phyloP scores from a whole-genome alignment of 306 rosid species.

The Cucumis cinereus region DNA sequence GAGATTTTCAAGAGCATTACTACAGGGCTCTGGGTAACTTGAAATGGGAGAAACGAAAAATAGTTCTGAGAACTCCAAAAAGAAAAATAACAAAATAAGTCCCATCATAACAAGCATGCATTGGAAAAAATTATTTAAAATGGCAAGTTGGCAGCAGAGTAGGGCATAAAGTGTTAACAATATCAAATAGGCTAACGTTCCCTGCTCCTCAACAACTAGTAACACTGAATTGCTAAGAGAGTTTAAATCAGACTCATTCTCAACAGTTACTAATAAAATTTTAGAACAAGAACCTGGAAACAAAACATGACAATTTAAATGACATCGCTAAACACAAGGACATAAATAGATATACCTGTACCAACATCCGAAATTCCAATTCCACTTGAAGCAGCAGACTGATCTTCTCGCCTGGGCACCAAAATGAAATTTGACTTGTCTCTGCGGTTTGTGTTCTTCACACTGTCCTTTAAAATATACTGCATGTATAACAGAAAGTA shows the following conservation, averaged over 20 bases:
- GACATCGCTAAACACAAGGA: not conserved
- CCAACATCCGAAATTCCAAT: conserved; percentile 41
- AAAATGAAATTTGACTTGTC: conserved; percentile 50
- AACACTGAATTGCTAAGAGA: not conserved
- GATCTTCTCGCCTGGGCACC: conserved; percentile 54
- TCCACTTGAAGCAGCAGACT: conserved; percentile 33
- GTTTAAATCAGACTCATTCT: not conserved
- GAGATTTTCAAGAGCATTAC: not conserved
- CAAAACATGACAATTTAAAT: not conserved
- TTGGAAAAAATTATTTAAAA: not conserved
- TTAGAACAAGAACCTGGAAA: not conserved
- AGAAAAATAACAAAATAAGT: too few relatives aligned
- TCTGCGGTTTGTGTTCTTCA: conserved; percentile 38
- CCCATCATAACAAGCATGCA: not conserved
- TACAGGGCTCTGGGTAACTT: not conserved
- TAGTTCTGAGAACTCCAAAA: not conserved
- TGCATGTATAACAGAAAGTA: conserved; percentile 28
- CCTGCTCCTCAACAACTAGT: not conserved
- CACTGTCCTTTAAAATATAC: conserved; percentile 75
- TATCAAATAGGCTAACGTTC: not conserved
- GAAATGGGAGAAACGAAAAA: not conserved
- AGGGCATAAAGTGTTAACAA: not conserved
- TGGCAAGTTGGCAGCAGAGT: not conserved
- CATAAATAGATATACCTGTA: conserved; percentile 23
- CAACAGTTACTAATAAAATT: not conserved